A percentile compares a stretch with the other conserved stretches of the same genome.
phyloP scores from a whole-genome alignment of 2,329 filamentous ascomycete genomes.

The Aspergillus hiratsukae region DNA sequence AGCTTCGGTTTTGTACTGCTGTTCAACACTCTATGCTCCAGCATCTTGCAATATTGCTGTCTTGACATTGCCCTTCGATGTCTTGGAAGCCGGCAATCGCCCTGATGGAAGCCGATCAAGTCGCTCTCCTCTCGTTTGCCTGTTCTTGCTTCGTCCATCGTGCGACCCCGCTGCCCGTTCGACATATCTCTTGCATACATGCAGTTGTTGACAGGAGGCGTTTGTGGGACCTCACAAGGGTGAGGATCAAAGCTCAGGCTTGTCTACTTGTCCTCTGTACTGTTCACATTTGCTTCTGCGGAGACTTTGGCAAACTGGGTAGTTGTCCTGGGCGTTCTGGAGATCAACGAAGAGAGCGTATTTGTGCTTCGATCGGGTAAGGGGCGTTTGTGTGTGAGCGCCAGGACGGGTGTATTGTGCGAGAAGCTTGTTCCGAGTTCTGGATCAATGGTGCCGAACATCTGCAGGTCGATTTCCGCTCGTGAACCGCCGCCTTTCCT shows the following conservation, averaged over 20 bases:
- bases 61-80: background rate
- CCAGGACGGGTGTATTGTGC: constrained; percentile 6
- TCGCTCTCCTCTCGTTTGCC: constrained; percentile 9
- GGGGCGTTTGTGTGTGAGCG: constrained; percentile 7
- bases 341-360: constrained; percentile 13
- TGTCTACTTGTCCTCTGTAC: constrained; percentile 55
- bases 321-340: constrained; percentile 11
- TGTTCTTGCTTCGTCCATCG: constrained; percentile 7
- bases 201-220: constrained; percentile 18
- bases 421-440: constrained; percentile 5
- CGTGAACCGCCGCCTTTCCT: constrained; percentile 27
- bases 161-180: background rate
- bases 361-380: constrained; percentile 7
- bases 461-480: constrained; percentile 6
- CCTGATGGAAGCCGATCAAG: constrained; percentile 2
- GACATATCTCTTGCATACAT: background rate
- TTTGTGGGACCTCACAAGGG: constrained; percentile 76
- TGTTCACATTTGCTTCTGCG: constrained; percentile 8
- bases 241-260: constrained; percentile 94
- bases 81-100: background rate
- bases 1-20: constrained; percentile 3
- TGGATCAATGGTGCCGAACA: constrained; percentile 12
- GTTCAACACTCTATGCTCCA: constrained; percentile 13
- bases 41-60: background rate
- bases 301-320: background rate